Percentiles rank a stretch among this genome's conserved stretches.
phyloP scores from a whole-genome alignment of 768 basidiomycete species.

The Daedaleopsis sinensis region DNA sequence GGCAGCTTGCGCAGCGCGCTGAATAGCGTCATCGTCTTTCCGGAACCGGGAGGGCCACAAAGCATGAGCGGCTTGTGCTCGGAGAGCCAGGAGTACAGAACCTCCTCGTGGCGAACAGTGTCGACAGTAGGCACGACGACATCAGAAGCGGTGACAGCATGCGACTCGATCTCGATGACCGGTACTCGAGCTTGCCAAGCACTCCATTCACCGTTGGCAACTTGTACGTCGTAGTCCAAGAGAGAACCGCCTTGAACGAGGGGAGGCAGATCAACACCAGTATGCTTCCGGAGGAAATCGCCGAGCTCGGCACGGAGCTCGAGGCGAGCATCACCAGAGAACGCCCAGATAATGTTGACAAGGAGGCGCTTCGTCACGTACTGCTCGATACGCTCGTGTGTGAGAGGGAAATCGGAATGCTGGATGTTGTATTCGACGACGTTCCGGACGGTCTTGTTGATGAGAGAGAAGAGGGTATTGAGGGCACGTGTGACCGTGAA shows the following conservation, averaged over 20 bases:
- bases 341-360: conserved; percentile 96
- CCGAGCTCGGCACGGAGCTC: conserved; percentile 90
- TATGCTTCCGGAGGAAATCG: conserved; percentile 80
- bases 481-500: conserved; percentile 91
- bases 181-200: conserved; percentile 93
- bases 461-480: conserved; percentile 93
- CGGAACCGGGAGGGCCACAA: conserved; percentile 99
- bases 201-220: conserved; percentile 83
- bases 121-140: conserved; percentile 98
- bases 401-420: conserved; percentile 92
- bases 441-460: conserved; percentile 95
- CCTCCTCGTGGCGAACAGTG: conserved; percentile 97
- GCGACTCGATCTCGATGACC: conserved; percentile 94
- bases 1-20: conserved; percentile 96
- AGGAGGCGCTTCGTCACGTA: conserved; percentile 90
- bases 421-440: conserved; percentile 93
- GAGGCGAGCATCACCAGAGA: conserved; percentile 94
- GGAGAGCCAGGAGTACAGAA: conserved; percentile 97
- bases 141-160: conserved; percentile 93
- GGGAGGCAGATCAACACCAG: conserved; percentile 87
- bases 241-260: conserved; percentile 78
- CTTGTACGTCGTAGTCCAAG: conserved; percentile 94
- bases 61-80: conserved; percentile 99
- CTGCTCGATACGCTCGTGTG: conserved; percentile 82
- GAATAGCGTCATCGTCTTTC: conserved; percentile 99